These are phyloP conservation scores for Pseudoneurospora amorphoporcata DNA, from an alignment of 495 filamentous ascomycete genomes.

Conservation along the genomic window DNA sequence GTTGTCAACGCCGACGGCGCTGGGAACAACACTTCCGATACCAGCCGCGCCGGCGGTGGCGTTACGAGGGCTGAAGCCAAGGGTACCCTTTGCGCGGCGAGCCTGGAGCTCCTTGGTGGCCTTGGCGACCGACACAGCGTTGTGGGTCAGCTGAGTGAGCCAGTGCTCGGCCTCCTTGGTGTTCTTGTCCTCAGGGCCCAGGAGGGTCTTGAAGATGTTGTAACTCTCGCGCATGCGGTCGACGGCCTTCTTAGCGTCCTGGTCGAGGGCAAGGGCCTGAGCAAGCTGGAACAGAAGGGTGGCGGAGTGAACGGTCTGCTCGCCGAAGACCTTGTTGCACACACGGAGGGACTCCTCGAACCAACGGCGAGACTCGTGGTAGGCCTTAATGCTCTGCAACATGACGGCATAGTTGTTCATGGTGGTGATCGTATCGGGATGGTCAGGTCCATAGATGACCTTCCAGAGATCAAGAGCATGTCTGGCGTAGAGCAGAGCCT, in stretches of 20 bases:
- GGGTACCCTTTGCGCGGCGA: conserved; percentile 48
- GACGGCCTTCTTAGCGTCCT: conserved; percentile 83
- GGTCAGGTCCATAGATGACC: conserved; percentile 83
- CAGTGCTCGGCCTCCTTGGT: conserved; percentile 90
- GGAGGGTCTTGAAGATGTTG: conserved; percentile 79
- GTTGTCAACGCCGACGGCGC: conserved; percentile 3
- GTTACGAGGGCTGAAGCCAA: conserved; percentile 39
- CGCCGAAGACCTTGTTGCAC: conserved; percentile 79
- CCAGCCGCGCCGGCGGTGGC: conserved; percentile 32
- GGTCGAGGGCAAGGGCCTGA: conserved; percentile 85
- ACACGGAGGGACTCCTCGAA: conserved; percentile 85
- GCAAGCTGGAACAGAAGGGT: conserved; percentile 95
- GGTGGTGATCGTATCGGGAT: conserved; percentile 96
- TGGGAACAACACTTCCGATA: conserved; percentile 14
- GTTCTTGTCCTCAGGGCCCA: conserved; percentile 84
- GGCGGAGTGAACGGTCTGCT: conserved; percentile 82
- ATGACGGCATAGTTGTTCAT: conserved; percentile 99
- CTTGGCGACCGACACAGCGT: conserved; percentile 86
- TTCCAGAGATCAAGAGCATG: conserved; percentile 96
- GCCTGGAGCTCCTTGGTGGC: conserved; percentile 78
- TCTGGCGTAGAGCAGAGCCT: conserved; percentile 73
- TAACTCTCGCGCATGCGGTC: conserved; percentile 88
- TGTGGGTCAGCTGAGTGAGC: conserved; percentile 93
- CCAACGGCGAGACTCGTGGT: conserved; percentile 87
- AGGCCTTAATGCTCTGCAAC: conserved; percentile 87